phyloP scores from a whole-genome alignment of 1,284 basidiomycete species.

The Naganishia sp. region DNA sequence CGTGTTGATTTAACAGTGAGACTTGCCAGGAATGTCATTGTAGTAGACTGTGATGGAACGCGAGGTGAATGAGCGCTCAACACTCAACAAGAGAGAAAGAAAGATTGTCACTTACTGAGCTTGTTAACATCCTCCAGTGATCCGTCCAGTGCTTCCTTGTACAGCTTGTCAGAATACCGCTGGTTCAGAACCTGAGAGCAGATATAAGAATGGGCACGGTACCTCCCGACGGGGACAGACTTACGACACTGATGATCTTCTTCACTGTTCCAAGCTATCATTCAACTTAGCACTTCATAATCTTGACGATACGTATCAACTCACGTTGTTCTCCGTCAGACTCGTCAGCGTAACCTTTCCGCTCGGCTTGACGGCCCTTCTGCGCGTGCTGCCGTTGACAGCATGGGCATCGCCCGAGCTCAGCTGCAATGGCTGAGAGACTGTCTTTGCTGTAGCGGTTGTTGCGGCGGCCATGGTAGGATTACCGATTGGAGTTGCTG shows the following conservation, averaged over 20 bases:
- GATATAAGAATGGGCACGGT: too few species aligned
- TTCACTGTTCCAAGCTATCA: conserved; percentile 49
- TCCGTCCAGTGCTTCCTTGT: conserved; percentile 51
- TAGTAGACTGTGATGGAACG: conserved; percentile 46
- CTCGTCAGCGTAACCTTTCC: conserved; percentile 53
- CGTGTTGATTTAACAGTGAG: neutral
- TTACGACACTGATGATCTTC: conserved; percentile 50
- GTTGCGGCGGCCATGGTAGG: conserved; percentile 27
- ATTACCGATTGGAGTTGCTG: neutral
- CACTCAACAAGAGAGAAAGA: neutral
- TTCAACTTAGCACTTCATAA: neutral
- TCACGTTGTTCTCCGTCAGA: conserved; percentile 53
- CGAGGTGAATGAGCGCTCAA: neutral
- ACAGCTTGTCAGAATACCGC: conserved; percentile 53
- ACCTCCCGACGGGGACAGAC: too few species aligned
- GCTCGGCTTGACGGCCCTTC: conserved; percentile 44
- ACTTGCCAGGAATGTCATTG: conserved; percentile 48
- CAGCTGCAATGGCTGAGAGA: conserved; percentile 26
- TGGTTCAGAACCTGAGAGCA: conserved; percentile 16
- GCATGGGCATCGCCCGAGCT: neutral
- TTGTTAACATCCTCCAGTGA: conserved; percentile 52
- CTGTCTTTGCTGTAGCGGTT: conserved; percentile 30
- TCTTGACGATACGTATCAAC: conserved; percentile 18
- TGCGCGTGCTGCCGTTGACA: conserved; percentile 18
- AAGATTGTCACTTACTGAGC: conserved; percentile 42